Evolutionary conservation across 2,329 filamentous ascomycete species (phyloP), one percentile per base, ranked within the genome.

Genomic region (Clonostachys chloroleuca): DNA sequence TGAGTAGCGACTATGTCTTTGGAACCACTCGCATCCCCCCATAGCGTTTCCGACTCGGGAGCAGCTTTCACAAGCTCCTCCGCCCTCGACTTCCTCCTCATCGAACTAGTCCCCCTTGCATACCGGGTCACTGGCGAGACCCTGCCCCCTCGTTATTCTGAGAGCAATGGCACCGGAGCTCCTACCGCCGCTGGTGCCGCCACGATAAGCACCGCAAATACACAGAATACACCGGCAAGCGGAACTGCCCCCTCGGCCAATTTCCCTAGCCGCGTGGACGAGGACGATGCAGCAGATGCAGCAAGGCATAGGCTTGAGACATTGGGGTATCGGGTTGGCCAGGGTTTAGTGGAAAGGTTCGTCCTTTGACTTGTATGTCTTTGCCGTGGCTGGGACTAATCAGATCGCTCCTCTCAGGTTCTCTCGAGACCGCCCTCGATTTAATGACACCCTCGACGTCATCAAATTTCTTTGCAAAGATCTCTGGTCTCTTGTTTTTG

Each of bases 381-480:
- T 44, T 50, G 42, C 37, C 20, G 40, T 13, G 12, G 30, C 17
- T 40, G 12, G 18, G 24, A 12, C 18, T 24, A 37, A 12, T 40
- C 30, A 17, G 14, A 16, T 44, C 33, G 45, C n/a, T 34, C 39
- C 20, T 40, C 33, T 18, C 43, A 91, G 88, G 46, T 92, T 94
- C 73, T 90, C 87, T 10, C 78, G 81, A 61, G 88, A 95, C 64
- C 80, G 90, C 45, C 90, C 92, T 39, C 87, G 91, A 43, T 95
- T 96, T 63, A 89, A 86, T 51, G 91, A 96, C 58, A 92, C 92
- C 5, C 81, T 99, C 40, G 94, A 97, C 62, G 87, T 92, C 44
- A 99, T 99, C 65, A 99, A 99, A 66, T 97, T 99, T 62, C 77
- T 99, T 44, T 99, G 94, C 80, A 99, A 99, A 73, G 94, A 99